phyloP scores from a whole-genome alignment of 257 asterid species.

The Lithospermum erythrorhizon region DNA sequence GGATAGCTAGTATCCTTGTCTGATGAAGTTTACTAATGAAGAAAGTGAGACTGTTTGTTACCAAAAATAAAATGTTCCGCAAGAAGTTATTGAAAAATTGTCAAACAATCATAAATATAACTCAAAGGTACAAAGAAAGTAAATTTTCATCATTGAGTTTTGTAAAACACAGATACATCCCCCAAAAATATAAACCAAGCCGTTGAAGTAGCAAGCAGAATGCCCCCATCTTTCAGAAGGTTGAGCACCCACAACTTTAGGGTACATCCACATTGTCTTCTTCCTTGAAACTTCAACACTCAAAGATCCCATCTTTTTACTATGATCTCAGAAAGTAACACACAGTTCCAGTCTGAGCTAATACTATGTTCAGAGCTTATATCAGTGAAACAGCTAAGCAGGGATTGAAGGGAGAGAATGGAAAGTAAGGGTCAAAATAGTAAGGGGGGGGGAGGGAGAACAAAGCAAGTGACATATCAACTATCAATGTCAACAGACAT shows the following conservation, averaged over 20 bases:
- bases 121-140: background rate
- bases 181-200: constrained; percentile 68
- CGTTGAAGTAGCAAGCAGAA: constrained; percentile 75
- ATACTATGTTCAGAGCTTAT: background rate
- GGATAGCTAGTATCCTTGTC: too few relatives aligned
- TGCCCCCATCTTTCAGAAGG: constrained; percentile 99
- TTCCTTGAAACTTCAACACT: constrained; percentile 36
- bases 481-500: constrained; percentile 90
- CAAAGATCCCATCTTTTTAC: constrained; percentile 43
- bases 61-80: constrained; percentile 20
- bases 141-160: background rate
- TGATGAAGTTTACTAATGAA: background rate
- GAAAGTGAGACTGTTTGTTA: constrained; percentile 22
- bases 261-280: constrained; percentile 69
- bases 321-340: background rate
- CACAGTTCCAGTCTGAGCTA: background rate
- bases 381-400: background rate
- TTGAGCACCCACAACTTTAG: constrained; percentile 53
- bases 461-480: constrained; percentile 84
- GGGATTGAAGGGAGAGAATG: constrained; percentile 14
- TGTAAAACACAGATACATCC: constrained; percentile 21
- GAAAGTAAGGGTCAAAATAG: constrained; percentile 33
- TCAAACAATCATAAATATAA: constrained; percentile 9
- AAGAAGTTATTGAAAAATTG: constrained; percentile 2
- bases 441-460: constrained; percentile 32